Evolutionary conservation across 2,329 filamentous ascomycete genomes (phyloP).

Genomic region (Coniochaeta sp.): DNA sequence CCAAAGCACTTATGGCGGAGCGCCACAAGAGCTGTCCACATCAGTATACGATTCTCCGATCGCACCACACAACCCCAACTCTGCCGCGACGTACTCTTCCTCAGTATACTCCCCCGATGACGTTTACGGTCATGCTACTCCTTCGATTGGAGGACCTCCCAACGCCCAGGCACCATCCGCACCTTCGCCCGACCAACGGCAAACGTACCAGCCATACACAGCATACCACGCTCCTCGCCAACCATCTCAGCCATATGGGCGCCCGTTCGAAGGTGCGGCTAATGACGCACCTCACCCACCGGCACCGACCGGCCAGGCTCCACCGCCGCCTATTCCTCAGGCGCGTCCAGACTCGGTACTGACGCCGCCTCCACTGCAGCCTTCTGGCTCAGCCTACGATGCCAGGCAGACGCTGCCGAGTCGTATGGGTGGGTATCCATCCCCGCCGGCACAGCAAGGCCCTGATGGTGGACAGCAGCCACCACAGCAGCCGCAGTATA

Average conservation of each 20-base stretch:
- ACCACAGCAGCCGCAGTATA: constrained; percentile 43
- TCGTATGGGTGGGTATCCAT: constrained; percentile 2
- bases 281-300: constrained; percentile 18
- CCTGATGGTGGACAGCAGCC: constrained; percentile 6
- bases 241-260: constrained; percentile 19
- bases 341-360: constrained; percentile 21
- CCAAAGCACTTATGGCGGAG: constrained; percentile 55
- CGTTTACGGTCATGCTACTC: constrained; percentile 21
- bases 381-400: constrained; percentile 38
- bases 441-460: constrained; percentile 20
- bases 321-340: constrained; percentile 31
- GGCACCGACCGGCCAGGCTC: constrained; percentile 27
- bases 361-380: constrained; percentile 36
- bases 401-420: constrained; percentile 43
- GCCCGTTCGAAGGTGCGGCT: constrained; percentile 19
- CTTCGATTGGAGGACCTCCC: constrained; percentile 17
- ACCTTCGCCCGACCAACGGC: constrained; percentile 16
- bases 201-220: constrained; percentile 34
- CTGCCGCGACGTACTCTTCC: constrained; percentile 34
- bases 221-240: constrained; percentile 18
- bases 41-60: constrained; percentile 71
- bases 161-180: constrained; percentile 20
- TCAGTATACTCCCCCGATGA: constrained; percentile 44
- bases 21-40: constrained; percentile 68
- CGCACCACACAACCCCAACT: constrained; percentile 39